Evolutionary conservation across 345 rosid species (phyloP), one percentile per base, ranked within the genome.

Genomic region (Eucalyptus curtisii): DNA sequence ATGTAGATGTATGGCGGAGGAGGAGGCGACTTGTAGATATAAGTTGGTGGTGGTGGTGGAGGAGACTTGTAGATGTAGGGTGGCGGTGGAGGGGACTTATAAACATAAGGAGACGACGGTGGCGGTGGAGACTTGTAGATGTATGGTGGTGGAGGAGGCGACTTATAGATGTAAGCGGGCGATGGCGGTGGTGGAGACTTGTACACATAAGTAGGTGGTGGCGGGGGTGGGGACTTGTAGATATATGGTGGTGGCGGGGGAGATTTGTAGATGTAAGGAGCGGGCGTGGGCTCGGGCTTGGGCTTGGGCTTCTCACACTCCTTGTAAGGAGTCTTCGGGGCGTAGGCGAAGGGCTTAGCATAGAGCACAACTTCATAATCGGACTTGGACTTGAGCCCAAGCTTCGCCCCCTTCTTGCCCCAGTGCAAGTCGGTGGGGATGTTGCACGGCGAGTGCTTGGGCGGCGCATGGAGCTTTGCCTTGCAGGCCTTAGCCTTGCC

Each of bases 281-380:
- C 57, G 0, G 95, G 94, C 0, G 90, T 76, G 52, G 94, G 95
- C 5, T 76, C 1, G 7, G 68, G 68, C 8, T 82, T 52, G 68
- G 84, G 90, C 89, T 92, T 87, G 24, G 95, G 97, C 90, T 93
- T 89, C 7, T 91, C 87, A 53, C 97, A 95, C 89, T 95, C 94
- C 81, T 91, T 87, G 64, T 94, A 95, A 50, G 97, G 96, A 37
- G 91, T 94, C 92, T 95, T 93, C 0, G 96, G 93, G 49, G 95
- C 97, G 84, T 93, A 95, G 33, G 97, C 97, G 71, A 94, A 95
- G 5, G 95, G 68, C 91, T 93, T 93, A 5, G 97, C 96, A 33
- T 45, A 86, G 57, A 95, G 93, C 55, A 95, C 97, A 87, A 94
- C 94, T 92, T 93, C 95, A 37, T 94, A 85, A 87, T 95, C 88